Conservation (phyloP, 2,329 filamentous ascomycete genomes). For the Cytospora paraplurivora region DNA sequence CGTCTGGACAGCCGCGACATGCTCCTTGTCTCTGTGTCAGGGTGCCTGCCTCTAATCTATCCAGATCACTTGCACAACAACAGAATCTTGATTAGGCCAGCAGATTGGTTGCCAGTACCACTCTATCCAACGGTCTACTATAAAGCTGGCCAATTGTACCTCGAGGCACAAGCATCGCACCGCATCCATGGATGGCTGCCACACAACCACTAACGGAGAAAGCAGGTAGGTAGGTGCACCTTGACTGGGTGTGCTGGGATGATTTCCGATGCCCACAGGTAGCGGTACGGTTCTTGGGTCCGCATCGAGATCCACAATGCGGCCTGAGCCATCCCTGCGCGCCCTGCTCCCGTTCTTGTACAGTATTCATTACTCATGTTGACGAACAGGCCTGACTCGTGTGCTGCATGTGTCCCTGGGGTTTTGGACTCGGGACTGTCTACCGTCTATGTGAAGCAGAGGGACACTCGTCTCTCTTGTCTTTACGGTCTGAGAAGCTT, state of each 20-base stretch:
- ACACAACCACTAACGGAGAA: neutral
- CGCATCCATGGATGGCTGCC: slow-evolving; percentile 19
- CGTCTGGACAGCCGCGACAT: slow-evolving; percentile 9
- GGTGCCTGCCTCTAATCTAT: slow-evolving; percentile 9
- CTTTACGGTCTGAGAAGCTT: too few species aligned
- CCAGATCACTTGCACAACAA: neutral
- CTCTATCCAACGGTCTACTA: neutral
- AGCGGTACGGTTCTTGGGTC: neutral
- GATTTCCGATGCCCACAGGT: neutral
- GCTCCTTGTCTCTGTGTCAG: slow-evolving; percentile 1
- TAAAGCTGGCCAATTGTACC: neutral
- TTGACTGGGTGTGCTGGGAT: neutral
- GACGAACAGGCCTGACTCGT: neutral
- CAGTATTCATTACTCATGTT: neutral
- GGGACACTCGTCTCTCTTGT: too few species aligned
- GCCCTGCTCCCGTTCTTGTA: neutral
- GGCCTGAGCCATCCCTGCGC: neutral
- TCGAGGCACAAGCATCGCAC: slow-evolving; percentile 9
- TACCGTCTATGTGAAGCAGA: too few species aligned
- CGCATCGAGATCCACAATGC: neutral
- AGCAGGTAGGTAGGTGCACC: neutral
- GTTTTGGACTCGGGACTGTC: too few species aligned
- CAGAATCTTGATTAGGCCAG: neutral
- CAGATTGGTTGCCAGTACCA: neutral
- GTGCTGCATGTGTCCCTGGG: too few species aligned